Evolutionary conservation across 345 rosid species (phyloP).

Genomic region (Firmiana major): DNA sequence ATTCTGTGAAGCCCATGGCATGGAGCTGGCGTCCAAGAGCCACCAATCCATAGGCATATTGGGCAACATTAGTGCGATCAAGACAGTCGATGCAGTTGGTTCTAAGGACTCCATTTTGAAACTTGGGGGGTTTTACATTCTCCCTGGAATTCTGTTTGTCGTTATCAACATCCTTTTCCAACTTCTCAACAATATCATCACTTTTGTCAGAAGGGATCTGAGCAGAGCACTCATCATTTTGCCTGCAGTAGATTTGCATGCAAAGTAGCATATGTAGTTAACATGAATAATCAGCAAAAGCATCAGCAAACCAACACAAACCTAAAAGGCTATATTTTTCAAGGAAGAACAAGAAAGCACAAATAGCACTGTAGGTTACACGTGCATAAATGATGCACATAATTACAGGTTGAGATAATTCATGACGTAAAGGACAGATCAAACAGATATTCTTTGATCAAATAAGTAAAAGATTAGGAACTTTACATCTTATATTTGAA

Average conservation of each 20-base stretch:
- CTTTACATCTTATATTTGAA: neutral
- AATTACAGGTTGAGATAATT: neutral
- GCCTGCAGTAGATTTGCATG: constrained; percentile 43
- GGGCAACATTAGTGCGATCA: constrained; percentile 98
- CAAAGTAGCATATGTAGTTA: constrained; percentile 10
- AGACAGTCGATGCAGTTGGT: constrained; percentile 98
- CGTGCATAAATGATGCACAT: neutral
- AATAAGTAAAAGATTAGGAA: constrained; percentile 3
- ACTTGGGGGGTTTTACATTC: constrained; percentile 37
- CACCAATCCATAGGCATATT: constrained; percentile 79
- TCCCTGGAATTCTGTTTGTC: constrained; percentile 21
- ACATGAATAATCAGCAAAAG: neutral
- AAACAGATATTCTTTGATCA: neutral
- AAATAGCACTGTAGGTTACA: neutral
- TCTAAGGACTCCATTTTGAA: constrained; percentile 83
- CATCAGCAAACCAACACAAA: neutral
- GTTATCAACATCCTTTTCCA: constrained; percentile 28
- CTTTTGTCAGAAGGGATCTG: constrained; percentile 24
- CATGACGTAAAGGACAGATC: neutral
- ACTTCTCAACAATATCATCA: constrained; percentile 14
- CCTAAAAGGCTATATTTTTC: neutral
- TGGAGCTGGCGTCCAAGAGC: constrained; percentile 83
- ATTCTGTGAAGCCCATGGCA: constrained; percentile 47
- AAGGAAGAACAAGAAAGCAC: neutral
- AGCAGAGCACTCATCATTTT: constrained; percentile 25